Percentiles rank a stretch among this genome's conserved stretches.
Conservation (phyloP, 2,329 filamentous ascomycete species). For the Coniochaeta sp. region DNA sequence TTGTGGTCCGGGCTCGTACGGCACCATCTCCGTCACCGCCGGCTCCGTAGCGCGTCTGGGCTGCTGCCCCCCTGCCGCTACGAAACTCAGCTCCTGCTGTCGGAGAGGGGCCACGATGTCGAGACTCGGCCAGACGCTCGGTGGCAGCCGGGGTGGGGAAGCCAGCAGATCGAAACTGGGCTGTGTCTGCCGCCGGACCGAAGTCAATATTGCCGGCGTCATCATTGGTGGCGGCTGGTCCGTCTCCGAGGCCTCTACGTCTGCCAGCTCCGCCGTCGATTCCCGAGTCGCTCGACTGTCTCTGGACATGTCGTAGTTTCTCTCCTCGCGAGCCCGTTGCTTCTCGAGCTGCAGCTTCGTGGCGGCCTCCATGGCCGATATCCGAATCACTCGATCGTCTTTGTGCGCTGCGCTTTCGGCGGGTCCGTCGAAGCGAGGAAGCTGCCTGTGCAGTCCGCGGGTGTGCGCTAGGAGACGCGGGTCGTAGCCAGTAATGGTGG, state of each 20-base stretch:
- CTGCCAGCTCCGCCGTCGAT: not conserved
- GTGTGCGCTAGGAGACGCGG: conserved; percentile 9
- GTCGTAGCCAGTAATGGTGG: conserved; percentile 52
- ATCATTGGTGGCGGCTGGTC: not conserved
- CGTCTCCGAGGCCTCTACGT: not conserved
- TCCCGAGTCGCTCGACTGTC: not conserved
- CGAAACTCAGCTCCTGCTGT: not conserved
- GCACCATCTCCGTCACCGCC: not conserved
- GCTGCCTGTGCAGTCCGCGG: conserved; percentile 7
- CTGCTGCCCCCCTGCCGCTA: not conserved
- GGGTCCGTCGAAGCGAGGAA: conserved; percentile 10
- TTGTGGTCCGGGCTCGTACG: conserved; percentile 4
- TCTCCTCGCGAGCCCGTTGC: conserved; percentile 9
- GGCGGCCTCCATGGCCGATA: not conserved
- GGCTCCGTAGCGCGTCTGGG: not conserved
- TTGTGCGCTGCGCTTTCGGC: conserved; percentile 6
- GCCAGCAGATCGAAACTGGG: conserved; percentile 9
- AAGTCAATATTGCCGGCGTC: not conserved
- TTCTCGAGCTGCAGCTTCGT: conserved; percentile 3
- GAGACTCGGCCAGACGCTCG: conserved; percentile 21
- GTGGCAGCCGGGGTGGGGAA: conserved; percentile 19
- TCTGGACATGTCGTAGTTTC: conserved; percentile 5
- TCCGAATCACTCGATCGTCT: conserved; percentile 3
- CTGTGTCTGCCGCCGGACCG: not conserved
- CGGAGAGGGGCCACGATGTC: conserved; percentile 12